Percentiles rank a stretch among this genome's conserved stretches.
These are phyloP conservation scores for Trypanosoma rangeli DNA, from an alignment of 208 protist genomes.

Conservation along the genomic window DNA sequence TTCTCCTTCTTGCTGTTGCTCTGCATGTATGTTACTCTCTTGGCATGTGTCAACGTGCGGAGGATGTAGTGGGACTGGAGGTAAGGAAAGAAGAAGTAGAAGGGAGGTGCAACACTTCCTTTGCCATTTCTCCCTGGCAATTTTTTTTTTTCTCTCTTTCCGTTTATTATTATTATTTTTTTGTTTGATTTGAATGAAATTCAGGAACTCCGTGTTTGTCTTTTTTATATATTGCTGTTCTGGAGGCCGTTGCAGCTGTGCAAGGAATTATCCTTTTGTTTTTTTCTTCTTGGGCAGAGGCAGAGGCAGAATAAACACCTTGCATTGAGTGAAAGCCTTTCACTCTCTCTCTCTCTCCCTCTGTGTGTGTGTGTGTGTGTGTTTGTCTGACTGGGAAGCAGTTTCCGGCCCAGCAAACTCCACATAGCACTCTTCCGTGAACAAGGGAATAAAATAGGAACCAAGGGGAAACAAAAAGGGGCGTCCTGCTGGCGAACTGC, in stretches of 20 bases:
- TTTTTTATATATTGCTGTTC: too few relatives aligned
- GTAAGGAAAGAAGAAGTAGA: slow-evolving; percentile 20
- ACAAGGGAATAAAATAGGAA: background rate
- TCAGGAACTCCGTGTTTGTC: too few relatives aligned
- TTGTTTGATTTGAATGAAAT: background rate
- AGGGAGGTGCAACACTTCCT: background rate
- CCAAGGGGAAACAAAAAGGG: slow-evolving; percentile 1
- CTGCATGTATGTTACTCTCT: slow-evolving; percentile 18
- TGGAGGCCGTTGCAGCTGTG: too few relatives aligned
- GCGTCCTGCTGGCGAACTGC: background rate
- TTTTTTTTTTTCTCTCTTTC: background rate
- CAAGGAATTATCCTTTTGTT: too few relatives aligned
- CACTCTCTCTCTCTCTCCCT: background rate
- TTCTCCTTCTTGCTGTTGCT: slow-evolving; percentile 14
- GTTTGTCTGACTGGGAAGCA: background rate
- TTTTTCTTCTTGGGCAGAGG: too few relatives aligned
- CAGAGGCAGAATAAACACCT: too few relatives aligned
- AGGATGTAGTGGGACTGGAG: slow-evolving; percentile 10
- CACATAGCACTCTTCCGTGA: background rate
- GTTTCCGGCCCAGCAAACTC: background rate
- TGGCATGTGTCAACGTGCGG: slow-evolving; percentile 1
- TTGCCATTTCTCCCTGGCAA: background rate
- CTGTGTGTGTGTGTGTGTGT: background rate
- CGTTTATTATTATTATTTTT: background rate
- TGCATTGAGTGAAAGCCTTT: too few relatives aligned